Conservation (phyloP, 495 filamentous ascomycete species). For the Hypoxylon lienhwacheense region DNA sequence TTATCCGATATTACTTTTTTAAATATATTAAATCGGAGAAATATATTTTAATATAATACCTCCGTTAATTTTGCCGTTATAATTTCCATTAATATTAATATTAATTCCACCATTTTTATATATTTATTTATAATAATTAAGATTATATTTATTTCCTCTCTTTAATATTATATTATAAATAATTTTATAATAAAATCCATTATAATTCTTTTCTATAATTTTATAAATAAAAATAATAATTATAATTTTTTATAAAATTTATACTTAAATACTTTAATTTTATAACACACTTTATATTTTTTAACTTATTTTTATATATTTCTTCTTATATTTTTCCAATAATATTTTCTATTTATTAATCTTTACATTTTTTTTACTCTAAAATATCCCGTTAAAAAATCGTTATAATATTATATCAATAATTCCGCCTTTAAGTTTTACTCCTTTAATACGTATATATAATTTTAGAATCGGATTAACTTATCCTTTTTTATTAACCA, state of each 20-base stretch:
- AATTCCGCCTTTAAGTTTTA: background rate
- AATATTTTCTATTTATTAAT: background rate
- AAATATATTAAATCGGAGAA: background rate
- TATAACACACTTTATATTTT: no score
- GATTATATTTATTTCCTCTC: background rate
- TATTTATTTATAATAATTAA: background rate
- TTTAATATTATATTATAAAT: slow-evolving; percentile 3
- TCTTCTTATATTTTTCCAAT: background rate
- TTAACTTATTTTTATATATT: background rate
- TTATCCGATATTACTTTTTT: background rate
- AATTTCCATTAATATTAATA: slow-evolving; percentile 1
- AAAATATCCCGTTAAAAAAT: background rate
- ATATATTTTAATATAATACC: background rate
- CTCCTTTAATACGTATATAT: background rate
- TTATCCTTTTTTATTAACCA: no score
- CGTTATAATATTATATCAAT: no score
- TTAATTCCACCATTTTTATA: background rate
- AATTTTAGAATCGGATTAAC: background rate
- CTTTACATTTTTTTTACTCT: background rate
- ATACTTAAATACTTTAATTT: no score
- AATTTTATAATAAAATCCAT: background rate
- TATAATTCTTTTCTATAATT: slow-evolving; percentile 1
- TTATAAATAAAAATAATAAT: background rate
- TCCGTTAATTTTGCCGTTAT: background rate
- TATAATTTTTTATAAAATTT: background rate